Evolutionary conservation across 1,139 yeast species (phyloP).

Genomic region (Hyphopichia fennica): DNA sequence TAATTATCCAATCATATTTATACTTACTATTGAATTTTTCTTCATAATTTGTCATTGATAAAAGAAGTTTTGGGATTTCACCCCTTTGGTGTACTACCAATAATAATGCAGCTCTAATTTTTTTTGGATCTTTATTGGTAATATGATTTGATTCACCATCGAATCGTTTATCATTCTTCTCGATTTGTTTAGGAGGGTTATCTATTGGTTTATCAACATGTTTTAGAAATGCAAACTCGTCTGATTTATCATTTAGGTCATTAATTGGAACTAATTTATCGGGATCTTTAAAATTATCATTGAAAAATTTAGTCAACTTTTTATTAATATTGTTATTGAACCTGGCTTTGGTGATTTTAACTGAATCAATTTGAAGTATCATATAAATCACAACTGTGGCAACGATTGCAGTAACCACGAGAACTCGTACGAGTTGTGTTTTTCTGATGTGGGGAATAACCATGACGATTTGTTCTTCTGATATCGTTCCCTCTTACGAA

Average conservation of each 20-base stretch:
- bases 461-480: neutral
- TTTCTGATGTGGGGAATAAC: neutral
- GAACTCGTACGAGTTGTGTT: constrained; percentile 1
- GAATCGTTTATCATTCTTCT: neutral
- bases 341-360: constrained; percentile 4
- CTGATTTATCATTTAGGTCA: constrained; percentile 4
- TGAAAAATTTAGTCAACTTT: neutral
- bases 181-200: too few relatives aligned
- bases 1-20: constrained; percentile 18
- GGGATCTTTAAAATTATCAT: constrained; percentile 3
- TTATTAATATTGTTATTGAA: neutral
- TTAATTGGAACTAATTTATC: constrained; percentile 3
- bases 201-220: neutral
- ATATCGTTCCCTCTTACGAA: neutral
- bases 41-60: constrained; percentile 18
- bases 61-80: constrained; percentile 8
- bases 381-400: constrained; percentile 7
- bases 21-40: constrained; percentile 17
- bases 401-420: constrained; percentile 5
- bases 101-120: constrained; percentile 12
- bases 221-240: neutral
- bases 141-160: neutral
- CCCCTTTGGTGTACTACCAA: constrained; percentile 6
- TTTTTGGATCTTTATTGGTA: neutral
- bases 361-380: constrained; percentile 7